Conservation (phyloP, 441 rosid species). For the Arabidopsis hybrid region DNA sequence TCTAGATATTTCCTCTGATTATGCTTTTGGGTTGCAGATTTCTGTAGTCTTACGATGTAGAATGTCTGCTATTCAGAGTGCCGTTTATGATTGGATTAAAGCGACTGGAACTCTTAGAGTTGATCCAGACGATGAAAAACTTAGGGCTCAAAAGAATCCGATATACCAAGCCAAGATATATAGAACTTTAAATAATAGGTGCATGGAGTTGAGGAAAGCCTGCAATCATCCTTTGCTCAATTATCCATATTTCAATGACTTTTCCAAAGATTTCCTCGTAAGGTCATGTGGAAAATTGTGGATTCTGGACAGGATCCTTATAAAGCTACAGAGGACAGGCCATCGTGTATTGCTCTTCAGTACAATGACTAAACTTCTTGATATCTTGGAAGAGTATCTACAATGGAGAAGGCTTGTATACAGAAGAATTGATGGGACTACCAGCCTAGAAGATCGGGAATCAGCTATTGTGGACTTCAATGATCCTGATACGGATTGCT, state of each 20-base stretch:
- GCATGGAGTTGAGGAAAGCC: slow-evolving; percentile 98
- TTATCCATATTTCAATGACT: slow-evolving; percentile 87
- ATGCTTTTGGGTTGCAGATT: slow-evolving; percentile 64
- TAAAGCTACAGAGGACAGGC: slow-evolving; percentile 94
- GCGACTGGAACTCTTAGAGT: slow-evolving; percentile 96
- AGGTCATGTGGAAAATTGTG: slow-evolving; percentile 98
- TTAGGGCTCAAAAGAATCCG: slow-evolving; percentile 77
- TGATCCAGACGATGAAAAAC: slow-evolving; percentile 97
- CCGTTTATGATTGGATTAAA: slow-evolving; percentile 98
- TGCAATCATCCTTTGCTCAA: slow-evolving; percentile 99
- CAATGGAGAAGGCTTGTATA: slow-evolving; percentile 93
- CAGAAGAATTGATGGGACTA: slow-evolving; percentile 98
- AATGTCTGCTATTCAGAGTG: slow-evolving; percentile 99
- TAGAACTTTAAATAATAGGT: slow-evolving; percentile 87
- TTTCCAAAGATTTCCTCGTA: slow-evolving; percentile 93
- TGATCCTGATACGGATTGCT: slow-evolving; percentile 86
- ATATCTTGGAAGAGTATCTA: slow-evolving; percentile 97
- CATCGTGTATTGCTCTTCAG: slow-evolving; percentile 98
- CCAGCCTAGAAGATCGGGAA: slow-evolving; percentile 99
- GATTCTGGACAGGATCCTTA: slow-evolving; percentile 94
- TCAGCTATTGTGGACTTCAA: slow-evolving; percentile 98
- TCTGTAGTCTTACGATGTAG: slow-evolving; percentile 91
- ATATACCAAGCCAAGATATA: slow-evolving; percentile 80
- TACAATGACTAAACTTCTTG: slow-evolving; percentile 99
- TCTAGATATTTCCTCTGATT: slow-evolving; percentile 47